These are phyloP conservation scores for Jackrogersella minutella DNA, from an alignment of 495 filamentous ascomycete genomes.

Conservation along the genomic window DNA sequence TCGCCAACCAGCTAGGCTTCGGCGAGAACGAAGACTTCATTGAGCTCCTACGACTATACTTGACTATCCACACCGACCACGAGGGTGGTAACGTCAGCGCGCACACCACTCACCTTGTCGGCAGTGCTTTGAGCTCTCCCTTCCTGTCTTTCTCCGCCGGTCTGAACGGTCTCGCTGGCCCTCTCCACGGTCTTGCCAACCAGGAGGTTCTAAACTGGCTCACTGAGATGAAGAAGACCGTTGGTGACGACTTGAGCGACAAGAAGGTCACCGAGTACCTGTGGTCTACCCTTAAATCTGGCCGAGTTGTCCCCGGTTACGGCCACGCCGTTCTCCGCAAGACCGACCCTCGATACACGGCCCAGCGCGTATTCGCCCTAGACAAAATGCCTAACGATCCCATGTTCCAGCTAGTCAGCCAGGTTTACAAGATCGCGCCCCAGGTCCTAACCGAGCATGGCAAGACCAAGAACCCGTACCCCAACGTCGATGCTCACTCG, in stretches of 20 bases:
- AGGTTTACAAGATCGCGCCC: slow-evolving; percentile 99
- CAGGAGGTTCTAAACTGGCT: slow-evolving; percentile 99
- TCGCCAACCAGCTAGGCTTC: slow-evolving; percentile 98
- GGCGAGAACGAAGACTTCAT: slow-evolving; percentile 95
- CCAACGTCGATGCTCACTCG: slow-evolving; percentile 72
- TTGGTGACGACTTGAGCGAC: slow-evolving; percentile 95
- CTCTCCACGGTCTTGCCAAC: slow-evolving; percentile 98
- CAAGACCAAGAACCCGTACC: slow-evolving; percentile 89
- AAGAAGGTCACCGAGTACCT: slow-evolving; percentile 96
- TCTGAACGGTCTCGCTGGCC: slow-evolving; percentile 96
- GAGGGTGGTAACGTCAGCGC: slow-evolving; percentile 98
- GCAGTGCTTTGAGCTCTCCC: slow-evolving; percentile 94
- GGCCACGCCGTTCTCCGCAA: slow-evolving; percentile 99
- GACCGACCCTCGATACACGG: slow-evolving; percentile 98
- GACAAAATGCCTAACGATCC: slow-evolving; percentile 89
- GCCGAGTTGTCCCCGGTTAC: slow-evolving; percentile 96
- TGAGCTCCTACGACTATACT: slow-evolving; percentile 96
- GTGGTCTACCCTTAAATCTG: slow-evolving; percentile 93
- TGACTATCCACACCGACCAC: slow-evolving; percentile 99
- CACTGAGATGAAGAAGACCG: slow-evolving; percentile 94
- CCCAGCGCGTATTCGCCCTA: slow-evolving; percentile 94
- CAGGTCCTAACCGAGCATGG: slow-evolving; percentile 98
- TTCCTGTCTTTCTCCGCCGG: slow-evolving; percentile 96
- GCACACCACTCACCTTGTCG: slow-evolving; percentile 98
- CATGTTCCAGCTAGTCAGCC: slow-evolving; percentile 99